A percentile compares a stretch with the other conserved stretches of the same genome.
Evolutionary conservation across 768 basidiomycete species (phyloP).

Genomic region (Brasilioporus rufonigricans): DNA sequence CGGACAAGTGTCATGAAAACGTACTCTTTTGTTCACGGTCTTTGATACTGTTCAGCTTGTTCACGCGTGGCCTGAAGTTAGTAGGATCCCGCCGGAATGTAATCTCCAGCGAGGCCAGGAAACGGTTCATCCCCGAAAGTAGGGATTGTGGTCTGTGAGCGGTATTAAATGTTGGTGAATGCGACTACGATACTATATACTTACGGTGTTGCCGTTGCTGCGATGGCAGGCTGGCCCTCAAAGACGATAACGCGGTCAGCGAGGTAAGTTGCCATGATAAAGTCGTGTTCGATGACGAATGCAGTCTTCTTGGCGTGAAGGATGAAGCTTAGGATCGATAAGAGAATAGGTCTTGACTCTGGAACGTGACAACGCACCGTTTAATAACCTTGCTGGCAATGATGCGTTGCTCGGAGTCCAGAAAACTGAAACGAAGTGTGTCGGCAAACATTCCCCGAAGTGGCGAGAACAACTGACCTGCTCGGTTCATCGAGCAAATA

Average conservation of each 20-base stretch:
- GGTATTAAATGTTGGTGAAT: background rate
- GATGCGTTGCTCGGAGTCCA: conserved; percentile 99
- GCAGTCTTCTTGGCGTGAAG: conserved; percentile 97
- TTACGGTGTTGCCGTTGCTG: conserved; percentile 89
- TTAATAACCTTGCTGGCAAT: conserved; percentile 98
- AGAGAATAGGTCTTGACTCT: background rate
- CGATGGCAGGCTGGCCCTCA: conserved; percentile 79
- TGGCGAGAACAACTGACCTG: conserved; percentile 43
- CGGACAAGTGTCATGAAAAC: conserved; percentile 18
- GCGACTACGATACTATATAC: conserved; percentile 27
- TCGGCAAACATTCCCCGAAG: conserved; percentile 2
- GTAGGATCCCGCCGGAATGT: conserved; percentile 98
- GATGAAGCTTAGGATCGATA: conserved; percentile 61
- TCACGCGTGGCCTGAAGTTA: conserved; percentile 86
- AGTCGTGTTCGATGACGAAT: conserved; percentile 99
- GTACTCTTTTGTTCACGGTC: conserved; percentile 84
- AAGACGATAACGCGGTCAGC: conserved; percentile 97
- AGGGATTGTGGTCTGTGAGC: conserved; percentile 81
- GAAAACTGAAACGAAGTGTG: conserved; percentile 53
- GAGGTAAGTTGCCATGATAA: conserved; percentile 99
- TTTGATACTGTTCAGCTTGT: conserved; percentile 82
- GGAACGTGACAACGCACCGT: conserved; percentile 46
- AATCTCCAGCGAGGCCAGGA: conserved; percentile 92
- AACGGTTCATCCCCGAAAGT: conserved; percentile 96
- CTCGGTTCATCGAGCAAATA: conserved; percentile 97